phyloP scores from a whole-genome alignment of 1,284 basidiomycete genomes.

The Puccinia novopanici region DNA sequence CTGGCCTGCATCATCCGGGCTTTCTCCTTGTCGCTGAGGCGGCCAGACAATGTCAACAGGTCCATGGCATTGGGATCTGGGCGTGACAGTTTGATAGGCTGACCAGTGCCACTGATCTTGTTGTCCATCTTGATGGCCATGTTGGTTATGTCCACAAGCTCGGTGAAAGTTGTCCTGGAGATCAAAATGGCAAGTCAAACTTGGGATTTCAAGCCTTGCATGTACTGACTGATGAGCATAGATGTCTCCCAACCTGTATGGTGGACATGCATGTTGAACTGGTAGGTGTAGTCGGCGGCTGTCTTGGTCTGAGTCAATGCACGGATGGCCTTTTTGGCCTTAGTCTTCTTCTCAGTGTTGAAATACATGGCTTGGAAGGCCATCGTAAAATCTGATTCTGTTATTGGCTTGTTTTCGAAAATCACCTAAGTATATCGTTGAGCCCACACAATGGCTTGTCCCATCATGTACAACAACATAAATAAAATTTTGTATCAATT shows the following conservation, averaged over 20 bases:
- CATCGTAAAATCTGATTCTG: neutral
- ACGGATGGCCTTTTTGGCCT: neutral
- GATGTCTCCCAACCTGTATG: neutral
- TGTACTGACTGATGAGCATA: neutral
- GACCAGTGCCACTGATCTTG: neutral
- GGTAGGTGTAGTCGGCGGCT: slow-evolving; percentile 7
- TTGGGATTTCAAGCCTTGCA: neutral
- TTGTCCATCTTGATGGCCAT: slow-evolving; percentile 14
- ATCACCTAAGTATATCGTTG: neutral
- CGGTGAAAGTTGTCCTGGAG: neutral
- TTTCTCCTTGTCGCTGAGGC: neutral
- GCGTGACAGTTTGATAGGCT: neutral
- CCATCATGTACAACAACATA: neutral
- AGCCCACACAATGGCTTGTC: neutral
- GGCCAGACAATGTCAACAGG: neutral
- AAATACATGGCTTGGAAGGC: neutral
- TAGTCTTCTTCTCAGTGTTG: neutral
- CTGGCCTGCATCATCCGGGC: neutral
- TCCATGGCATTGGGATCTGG: neutral
- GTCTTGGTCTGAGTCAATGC: slow-evolving; percentile 1
- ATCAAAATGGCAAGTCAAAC: neutral
- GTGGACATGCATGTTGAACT: slow-evolving; percentile 1
- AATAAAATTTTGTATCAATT: neutral
- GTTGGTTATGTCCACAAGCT: neutral
- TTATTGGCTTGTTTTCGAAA: no score